These are phyloP conservation scores for Triangularia setosa DNA, from an alignment of 2,329 filamentous ascomycete genomes.

Conservation along the genomic window DNA sequence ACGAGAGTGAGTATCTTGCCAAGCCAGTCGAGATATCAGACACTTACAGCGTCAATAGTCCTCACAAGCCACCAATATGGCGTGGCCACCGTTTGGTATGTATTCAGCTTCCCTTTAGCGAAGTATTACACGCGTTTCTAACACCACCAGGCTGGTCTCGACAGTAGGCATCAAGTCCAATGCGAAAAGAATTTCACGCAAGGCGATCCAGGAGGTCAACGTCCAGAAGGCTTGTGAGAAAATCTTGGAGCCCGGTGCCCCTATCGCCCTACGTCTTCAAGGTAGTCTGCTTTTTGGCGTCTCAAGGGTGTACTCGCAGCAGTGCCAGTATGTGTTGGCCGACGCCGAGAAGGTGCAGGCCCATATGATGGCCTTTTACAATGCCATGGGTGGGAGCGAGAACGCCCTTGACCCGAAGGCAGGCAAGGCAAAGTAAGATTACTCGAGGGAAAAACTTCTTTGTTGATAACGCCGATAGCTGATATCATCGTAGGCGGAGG, in stretches of 20 bases:
- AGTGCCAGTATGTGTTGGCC: slow-evolving; percentile 78
- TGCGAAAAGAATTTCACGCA: slow-evolving; percentile 72
- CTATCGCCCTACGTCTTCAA: slow-evolving; percentile 85
- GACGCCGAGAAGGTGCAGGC: slow-evolving; percentile 74
- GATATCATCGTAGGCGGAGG: slow-evolving; percentile 52
- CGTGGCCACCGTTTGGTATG: slow-evolving; percentile 89
- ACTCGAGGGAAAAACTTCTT: not conserved
- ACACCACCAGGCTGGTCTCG: slow-evolving; percentile 70
- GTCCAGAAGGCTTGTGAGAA: slow-evolving; percentile 81
- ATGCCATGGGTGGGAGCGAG: slow-evolving; percentile 47
- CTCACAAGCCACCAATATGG: slow-evolving; percentile 85
- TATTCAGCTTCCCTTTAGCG: not conserved
- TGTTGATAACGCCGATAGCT: not conserved
- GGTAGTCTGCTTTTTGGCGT: slow-evolving; percentile 84
- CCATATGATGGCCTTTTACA: slow-evolving; percentile 66
- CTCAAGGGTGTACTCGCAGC: slow-evolving; percentile 78
- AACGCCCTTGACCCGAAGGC: slow-evolving; percentile 64
- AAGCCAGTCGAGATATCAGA: slow-evolving; percentile 25
- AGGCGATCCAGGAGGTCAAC: slow-evolving; percentile 84
- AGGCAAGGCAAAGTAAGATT: slow-evolving; percentile 64
- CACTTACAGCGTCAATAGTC: slow-evolving; percentile 44
- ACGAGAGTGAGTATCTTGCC: slow-evolving; percentile 65
- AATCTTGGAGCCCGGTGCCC: slow-evolving; percentile 76
- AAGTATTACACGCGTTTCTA: not conserved
- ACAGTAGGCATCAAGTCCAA: slow-evolving; percentile 73